These are phyloP conservation scores for Stentor roeselii DNA, from an alignment of 73 alveolate genomes.

Conservation along the genomic window DNA sequence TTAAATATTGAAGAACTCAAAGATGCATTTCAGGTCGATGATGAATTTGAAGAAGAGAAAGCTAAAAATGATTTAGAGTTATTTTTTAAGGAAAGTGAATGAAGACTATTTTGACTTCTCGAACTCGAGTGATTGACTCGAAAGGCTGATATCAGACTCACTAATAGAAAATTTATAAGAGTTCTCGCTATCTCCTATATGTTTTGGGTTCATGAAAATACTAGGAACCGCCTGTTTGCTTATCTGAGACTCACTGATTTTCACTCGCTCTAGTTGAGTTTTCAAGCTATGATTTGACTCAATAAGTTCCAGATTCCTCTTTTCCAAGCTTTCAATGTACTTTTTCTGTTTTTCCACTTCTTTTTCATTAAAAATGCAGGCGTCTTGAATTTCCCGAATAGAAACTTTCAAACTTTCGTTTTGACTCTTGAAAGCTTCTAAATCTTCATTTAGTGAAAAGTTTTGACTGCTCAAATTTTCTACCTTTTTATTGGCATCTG, in stretches of 20 bases:
- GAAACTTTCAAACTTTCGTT: slow-evolving; percentile 9
- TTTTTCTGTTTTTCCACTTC: background rate
- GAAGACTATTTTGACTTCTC: background rate
- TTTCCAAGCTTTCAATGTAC: slow-evolving; percentile 20
- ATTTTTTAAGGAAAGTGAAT: too few relatives aligned
- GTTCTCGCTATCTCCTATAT: background rate
- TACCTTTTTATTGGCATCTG: background rate
- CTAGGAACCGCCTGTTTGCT: background rate
- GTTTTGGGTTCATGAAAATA: background rate
- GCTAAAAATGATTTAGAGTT: background rate
- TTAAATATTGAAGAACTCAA: background rate
- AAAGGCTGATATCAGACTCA: background rate
- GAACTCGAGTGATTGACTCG: background rate
- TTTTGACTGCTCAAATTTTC: background rate
- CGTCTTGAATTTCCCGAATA: background rate
- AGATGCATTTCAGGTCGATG: background rate
- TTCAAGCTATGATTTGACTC: background rate
- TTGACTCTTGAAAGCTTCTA: slow-evolving; percentile 23
- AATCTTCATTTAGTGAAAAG: background rate
- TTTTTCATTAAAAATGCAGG: background rate
- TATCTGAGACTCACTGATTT: background rate
- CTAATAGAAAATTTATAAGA: background rate
- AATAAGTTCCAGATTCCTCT: background rate
- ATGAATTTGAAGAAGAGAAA: background rate
- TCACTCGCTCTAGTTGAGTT: background rate